Evolutionary conservation across 2,329 filamentous ascomycete species (phyloP).

Genomic region (Chrysoporthe deuterocubensis): DNA sequence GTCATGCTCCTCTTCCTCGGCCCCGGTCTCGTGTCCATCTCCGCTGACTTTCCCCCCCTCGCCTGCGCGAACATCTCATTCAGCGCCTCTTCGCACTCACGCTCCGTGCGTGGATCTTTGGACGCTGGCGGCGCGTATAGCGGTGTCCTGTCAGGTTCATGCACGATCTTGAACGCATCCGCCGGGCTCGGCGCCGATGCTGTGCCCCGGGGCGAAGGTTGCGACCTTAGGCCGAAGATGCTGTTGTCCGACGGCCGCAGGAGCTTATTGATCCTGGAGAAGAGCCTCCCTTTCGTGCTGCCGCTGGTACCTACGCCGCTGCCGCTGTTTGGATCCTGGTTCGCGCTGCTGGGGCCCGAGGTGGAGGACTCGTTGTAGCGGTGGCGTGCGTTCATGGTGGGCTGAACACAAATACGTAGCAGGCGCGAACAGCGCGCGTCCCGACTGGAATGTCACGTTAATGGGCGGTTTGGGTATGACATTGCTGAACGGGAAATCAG

Average conservation of each 20-base stretch:
- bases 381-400: slow-evolving; percentile 5
- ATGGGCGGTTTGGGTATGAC: neutral
- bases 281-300: slow-evolving; percentile 14
- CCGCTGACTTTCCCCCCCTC: neutral
- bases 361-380: slow-evolving; percentile 11
- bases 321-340: slow-evolving; percentile 1
- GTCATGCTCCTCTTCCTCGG: neutral
- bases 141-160: slow-evolving; percentile 21
- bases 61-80: slow-evolving; percentile 11
- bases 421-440: neutral
- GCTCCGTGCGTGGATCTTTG: slow-evolving; percentile 18
- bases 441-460: neutral
- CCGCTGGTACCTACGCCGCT: neutral
- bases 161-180: slow-evolving; percentile 19
- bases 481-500: neutral
- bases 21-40: neutral
- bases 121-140: slow-evolving; percentile 15
- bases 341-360: slow-evolving; percentile 10
- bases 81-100: slow-evolving; percentile 23
- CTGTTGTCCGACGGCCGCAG: slow-evolving; percentile 8
- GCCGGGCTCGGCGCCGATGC: neutral
- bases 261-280: slow-evolving; percentile 23
- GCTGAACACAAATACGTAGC: neutral
- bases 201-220: slow-evolving; percentile 1
- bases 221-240: slow-evolving; percentile 7